These are phyloP conservation scores for Corylus avellana DNA, from an alignment of 306 rosid genomes.

Conservation along the genomic window DNA sequence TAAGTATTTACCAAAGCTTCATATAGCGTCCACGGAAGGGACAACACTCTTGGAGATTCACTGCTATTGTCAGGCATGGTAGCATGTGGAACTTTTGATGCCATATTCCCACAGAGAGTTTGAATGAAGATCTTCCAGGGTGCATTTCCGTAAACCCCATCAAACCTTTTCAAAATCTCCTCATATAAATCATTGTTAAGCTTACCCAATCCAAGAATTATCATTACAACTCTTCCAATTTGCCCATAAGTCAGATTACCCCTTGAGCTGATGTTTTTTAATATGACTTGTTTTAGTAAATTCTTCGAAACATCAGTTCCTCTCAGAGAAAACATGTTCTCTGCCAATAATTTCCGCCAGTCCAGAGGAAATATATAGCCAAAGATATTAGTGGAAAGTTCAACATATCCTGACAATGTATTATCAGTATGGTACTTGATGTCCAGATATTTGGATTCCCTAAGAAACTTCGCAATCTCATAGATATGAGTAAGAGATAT, in stretches of 20 bases:
- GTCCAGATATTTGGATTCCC: slow-evolving; percentile 31
- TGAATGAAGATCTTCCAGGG: slow-evolving; percentile 54
- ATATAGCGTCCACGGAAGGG: slow-evolving; percentile 17
- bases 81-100: neutral
- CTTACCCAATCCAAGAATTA: slow-evolving; percentile 48
- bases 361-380: slow-evolving; percentile 41
- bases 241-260: slow-evolving; percentile 35
- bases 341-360: slow-evolving; percentile 35
- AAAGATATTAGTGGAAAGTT: slow-evolving; percentile 31
- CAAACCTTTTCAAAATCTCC: slow-evolving; percentile 23
- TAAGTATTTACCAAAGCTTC: slow-evolving; percentile 45
- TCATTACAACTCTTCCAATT: slow-evolving; percentile 52
- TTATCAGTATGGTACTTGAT: slow-evolving; percentile 1
- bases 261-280: slow-evolving; percentile 20
- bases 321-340: slow-evolving; percentile 46
- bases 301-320: slow-evolving; percentile 31
- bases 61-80: neutral
- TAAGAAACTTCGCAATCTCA: slow-evolving; percentile 51
- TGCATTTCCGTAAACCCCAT: slow-evolving; percentile 2
- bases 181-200: slow-evolving; percentile 18
- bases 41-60: slow-evolving; percentile 3
- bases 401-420: slow-evolving; percentile 21
- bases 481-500: slow-evolving; percentile 41
- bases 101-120: slow-evolving; percentile 22
- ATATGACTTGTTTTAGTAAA: slow-evolving; percentile 30